Percentiles rank a stretch among this genome's conserved stretches.
Conservation (phyloP, 2,329 filamentous ascomycete genomes). For the Incumbomyces lentus region DNA sequence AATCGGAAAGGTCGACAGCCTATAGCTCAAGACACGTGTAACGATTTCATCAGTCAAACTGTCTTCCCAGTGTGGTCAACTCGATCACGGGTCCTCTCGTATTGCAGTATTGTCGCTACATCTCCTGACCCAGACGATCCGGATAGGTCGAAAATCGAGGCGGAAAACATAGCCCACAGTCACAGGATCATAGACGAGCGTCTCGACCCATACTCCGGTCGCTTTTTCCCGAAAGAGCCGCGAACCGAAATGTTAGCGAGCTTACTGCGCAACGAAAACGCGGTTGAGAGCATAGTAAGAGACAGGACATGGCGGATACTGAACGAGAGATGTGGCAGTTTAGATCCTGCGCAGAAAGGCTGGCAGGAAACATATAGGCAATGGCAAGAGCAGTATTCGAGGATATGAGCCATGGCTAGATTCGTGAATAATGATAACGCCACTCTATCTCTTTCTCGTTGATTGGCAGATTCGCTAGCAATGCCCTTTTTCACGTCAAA, state of each 20-base stretch:
- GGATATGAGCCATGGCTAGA: background rate
- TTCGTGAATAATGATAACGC: background rate
- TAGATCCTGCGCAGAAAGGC: conserved; percentile 34
- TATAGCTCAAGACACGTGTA: conserved; percentile 48
- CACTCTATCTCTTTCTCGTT: background rate
- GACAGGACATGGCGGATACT: conserved; percentile 72
- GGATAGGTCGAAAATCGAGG: conserved; percentile 57
- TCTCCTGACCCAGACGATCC: conserved; percentile 81
- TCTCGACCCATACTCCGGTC: conserved; percentile 78
- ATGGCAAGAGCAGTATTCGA: conserved; percentile 39
- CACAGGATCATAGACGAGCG: conserved; percentile 75
- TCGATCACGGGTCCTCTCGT: conserved; percentile 72
- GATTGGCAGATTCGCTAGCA: too few species aligned
- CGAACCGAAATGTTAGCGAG: conserved; percentile 68
- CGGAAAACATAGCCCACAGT: conserved; percentile 58
- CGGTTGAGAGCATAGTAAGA: conserved; percentile 69
- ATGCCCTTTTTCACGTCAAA: background rate
- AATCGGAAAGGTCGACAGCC: conserved; percentile 12
- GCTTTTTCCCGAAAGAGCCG: conserved; percentile 70
- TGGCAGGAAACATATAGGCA: conserved; percentile 57
- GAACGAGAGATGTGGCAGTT: conserved; percentile 59
- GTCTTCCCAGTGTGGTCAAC: conserved; percentile 84
- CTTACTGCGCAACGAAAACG: conserved; percentile 66
- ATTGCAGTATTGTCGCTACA: conserved; percentile 80
- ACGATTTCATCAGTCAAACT: conserved; percentile 61